These are phyloP conservation scores for Peronosclerospora sorghi DNA, from an alignment of 352 stramenopile genomes.

Conservation along the genomic window DNA sequence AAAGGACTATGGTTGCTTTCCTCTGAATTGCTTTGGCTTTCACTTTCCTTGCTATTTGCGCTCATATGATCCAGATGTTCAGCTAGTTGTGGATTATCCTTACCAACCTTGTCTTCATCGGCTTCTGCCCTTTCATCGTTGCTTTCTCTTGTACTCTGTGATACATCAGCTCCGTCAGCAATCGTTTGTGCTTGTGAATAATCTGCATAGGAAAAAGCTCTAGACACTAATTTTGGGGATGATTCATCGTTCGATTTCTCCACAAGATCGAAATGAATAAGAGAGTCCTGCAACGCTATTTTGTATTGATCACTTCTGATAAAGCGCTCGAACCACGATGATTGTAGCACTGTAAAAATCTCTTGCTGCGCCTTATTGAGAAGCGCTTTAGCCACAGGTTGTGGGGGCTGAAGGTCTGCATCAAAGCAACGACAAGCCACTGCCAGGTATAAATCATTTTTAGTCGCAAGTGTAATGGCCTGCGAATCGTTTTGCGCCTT, in stretches of 20 bases:
- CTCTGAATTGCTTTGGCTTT: slow-evolving; percentile 29
- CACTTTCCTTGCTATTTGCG: slow-evolving; percentile 27
- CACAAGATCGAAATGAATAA: slow-evolving; percentile 46
- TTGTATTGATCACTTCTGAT: slow-evolving; percentile 81
- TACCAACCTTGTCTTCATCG: slow-evolving; percentile 8
- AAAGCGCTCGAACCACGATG: slow-evolving; percentile 76
- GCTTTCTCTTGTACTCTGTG: slow-evolving; percentile 4
- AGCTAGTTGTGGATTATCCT: slow-evolving; percentile 12
- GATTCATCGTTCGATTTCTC: slow-evolving; percentile 51
- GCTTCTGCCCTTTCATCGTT: slow-evolving; percentile 3
- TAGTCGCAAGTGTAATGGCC: slow-evolving; percentile 65
- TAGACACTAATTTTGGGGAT: slow-evolving; percentile 49
- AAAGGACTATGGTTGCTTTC: slow-evolving; percentile 35
- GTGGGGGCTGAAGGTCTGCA: slow-evolving; percentile 26
- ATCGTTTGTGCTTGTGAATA: slow-evolving; percentile 14
- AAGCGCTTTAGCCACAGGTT: slow-evolving; percentile 31
- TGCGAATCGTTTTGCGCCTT: slow-evolving; percentile 72
- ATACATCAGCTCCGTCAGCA: not conserved
- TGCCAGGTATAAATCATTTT: slow-evolving; percentile 48
- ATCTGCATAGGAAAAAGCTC: slow-evolving; percentile 42
- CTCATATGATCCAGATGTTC: slow-evolving; percentile 11
- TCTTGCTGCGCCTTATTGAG: slow-evolving; percentile 68
- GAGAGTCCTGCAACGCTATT: slow-evolving; percentile 60
- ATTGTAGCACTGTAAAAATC: slow-evolving; percentile 70
- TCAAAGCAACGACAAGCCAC: slow-evolving; percentile 32